These are phyloP conservation scores for Yarrowia sp. DNA, from an alignment of 805 yeast species.

Conservation along the genomic window DNA sequence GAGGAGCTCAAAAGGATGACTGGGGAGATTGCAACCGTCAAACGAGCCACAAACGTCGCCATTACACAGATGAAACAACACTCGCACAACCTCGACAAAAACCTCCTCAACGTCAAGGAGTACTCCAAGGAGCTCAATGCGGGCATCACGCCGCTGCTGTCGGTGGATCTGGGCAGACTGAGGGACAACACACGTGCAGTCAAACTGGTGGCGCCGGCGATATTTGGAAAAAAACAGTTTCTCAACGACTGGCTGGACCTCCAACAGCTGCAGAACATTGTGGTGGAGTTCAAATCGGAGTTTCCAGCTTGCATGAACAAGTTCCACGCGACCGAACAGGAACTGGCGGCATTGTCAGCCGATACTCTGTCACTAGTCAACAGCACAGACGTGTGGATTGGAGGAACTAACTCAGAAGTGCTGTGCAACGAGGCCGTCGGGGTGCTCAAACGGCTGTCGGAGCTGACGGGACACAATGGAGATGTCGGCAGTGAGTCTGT, in stretches of 20 bases:
- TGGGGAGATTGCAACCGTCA: neutral
- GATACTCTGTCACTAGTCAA: neutral
- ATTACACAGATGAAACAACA: slow-evolving; percentile 10
- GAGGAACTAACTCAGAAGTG: neutral
- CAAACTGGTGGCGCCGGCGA: neutral
- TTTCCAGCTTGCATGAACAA: neutral
- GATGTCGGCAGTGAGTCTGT: neutral
- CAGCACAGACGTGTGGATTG: slow-evolving; percentile 3
- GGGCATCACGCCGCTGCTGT: neutral
- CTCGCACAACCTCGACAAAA: neutral
- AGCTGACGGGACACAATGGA: neutral
- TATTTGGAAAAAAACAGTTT: neutral
- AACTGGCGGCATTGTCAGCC: neutral
- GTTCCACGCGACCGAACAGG: neutral
- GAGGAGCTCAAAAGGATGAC: neutral
- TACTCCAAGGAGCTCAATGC: neutral
- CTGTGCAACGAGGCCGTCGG: neutral
- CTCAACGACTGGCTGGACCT: slow-evolving; percentile 15
- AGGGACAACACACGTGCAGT: neutral
- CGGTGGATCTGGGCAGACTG: neutral
- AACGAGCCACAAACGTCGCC: slow-evolving; percentile 10
- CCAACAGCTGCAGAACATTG: neutral
- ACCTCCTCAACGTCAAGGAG: neutral
- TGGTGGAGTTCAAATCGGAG: neutral
- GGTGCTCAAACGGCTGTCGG: neutral